These are phyloP conservation scores for Salix exigua DNA, from an alignment of 345 rosid species.

Conservation along the genomic window DNA sequence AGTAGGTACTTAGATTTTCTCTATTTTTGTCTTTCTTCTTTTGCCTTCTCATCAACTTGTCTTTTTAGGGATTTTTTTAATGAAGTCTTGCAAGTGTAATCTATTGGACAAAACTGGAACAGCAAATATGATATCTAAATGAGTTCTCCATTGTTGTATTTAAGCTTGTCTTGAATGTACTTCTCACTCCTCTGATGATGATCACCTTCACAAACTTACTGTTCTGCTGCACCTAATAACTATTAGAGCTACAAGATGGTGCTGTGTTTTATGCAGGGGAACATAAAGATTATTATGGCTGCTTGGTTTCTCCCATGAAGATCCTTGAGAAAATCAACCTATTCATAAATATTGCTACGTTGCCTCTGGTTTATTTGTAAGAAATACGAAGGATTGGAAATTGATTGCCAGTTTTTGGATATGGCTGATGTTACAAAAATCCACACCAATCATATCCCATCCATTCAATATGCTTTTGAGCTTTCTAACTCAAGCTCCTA, in stretches of 20 bases:
- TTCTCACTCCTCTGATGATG: background rate
- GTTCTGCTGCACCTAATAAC: background rate
- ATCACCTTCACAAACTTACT: background rate
- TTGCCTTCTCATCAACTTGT: background rate
- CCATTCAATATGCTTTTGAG: background rate
- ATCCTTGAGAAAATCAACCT: background rate
- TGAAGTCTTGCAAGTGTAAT: conserved; percentile 57
- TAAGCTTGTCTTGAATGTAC: background rate
- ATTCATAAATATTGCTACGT: background rate
- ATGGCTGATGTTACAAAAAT: background rate
- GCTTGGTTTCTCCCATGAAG: background rate
- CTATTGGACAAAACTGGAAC: conserved; percentile 38
- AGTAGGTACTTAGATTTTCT: conserved; percentile 28
- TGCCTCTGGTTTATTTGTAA: background rate
- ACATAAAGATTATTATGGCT: background rate
- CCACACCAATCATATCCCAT: background rate
- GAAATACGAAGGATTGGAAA: background rate
- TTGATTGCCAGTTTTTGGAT: background rate
- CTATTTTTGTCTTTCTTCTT: background rate
- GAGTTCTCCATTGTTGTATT: background rate
- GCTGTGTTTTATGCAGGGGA: background rate
- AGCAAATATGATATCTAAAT: conserved; percentile 23
- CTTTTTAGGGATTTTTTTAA: background rate
- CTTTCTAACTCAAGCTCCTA: background rate
- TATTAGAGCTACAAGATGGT: background rate